Evolutionary conservation across 805 yeast species (phyloP).

Genomic region (Candida patagonica): DNA sequence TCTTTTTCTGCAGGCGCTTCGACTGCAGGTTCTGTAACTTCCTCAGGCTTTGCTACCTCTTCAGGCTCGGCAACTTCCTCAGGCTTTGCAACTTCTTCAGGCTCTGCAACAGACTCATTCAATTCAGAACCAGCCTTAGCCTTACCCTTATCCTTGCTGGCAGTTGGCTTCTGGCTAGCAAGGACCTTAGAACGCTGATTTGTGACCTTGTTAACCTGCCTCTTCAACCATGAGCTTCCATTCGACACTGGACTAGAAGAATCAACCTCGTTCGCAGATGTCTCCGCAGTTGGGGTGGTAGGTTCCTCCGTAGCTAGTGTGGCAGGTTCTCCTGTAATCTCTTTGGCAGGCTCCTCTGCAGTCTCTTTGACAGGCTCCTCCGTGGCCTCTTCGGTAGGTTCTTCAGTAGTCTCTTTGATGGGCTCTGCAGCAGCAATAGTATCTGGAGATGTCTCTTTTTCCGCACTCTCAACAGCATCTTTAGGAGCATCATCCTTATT

Average conservation of each 20-base stretch:
- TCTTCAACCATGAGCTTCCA: slow-evolving; percentile 4
- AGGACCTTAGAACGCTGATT: slow-evolving; percentile 1
- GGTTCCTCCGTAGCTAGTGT: neutral
- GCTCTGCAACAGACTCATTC: neutral
- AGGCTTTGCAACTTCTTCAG: neutral
- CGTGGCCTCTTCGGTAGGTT: neutral
- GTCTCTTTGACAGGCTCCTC: neutral
- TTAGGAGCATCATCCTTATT: slow-evolving; percentile 4
- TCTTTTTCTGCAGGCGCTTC: neutral
- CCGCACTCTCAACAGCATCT: slow-evolving; percentile 5
- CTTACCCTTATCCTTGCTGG: slow-evolving; percentile 4
- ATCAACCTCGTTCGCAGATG: neutral
- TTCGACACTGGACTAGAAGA: neutral
- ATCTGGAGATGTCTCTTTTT: neutral
- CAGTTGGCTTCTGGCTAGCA: neutral
- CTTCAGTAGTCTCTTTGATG: neutral
- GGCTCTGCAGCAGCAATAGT: neutral
- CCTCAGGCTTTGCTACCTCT: neutral
- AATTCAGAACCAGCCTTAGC: neutral
- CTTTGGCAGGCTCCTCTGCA: neutral
- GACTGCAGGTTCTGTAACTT: neutral
- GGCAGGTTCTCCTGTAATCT: neutral
- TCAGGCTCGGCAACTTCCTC: neutral
- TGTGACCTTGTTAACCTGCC: slow-evolving; percentile 1
- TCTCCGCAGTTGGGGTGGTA: neutral